Evolutionary conservation across 768 basidiomycete genomes (phyloP).

Genomic region (Tricholoma furcatifolium): DNA sequence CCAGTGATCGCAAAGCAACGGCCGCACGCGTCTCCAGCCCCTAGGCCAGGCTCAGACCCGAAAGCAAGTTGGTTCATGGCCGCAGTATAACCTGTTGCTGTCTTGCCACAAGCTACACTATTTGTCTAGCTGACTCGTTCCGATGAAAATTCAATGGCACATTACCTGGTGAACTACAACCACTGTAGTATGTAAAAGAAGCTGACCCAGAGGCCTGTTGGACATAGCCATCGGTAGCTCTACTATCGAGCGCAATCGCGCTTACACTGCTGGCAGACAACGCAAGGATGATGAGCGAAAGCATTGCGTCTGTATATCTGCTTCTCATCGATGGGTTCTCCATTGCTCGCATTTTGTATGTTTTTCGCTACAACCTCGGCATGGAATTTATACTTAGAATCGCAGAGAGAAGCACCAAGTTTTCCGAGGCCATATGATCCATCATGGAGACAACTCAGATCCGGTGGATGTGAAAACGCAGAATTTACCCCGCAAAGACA

Average conservation of each 20-base stretch:
- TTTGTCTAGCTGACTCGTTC: background rate
- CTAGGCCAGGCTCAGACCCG: conserved; percentile 46
- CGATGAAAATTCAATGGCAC: background rate
- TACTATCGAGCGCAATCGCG: conserved; percentile 25
- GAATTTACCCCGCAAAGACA: too few species aligned
- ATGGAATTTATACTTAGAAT: background rate
- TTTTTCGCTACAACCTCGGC: conserved; percentile 18
- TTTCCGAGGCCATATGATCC: conserved; percentile 2
- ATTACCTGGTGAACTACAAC: conserved; percentile 48
- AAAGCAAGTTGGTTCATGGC: conserved; percentile 59
- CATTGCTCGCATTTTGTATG: conserved; percentile 8
- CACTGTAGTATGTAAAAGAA: conserved; percentile 58
- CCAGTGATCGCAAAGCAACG: conserved; percentile 58
- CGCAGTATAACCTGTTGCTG: conserved; percentile 49
- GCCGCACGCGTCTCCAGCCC: conserved; percentile 60
- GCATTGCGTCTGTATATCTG: conserved; percentile 13
- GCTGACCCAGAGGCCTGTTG: conserved; percentile 51
- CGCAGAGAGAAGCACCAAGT: background rate
- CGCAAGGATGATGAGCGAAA: conserved; percentile 20
- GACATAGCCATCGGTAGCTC: conserved; percentile 50
- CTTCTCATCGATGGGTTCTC: background rate
- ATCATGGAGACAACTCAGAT: background rate
- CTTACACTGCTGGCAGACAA: conserved; percentile 17
- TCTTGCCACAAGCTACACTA: conserved; percentile 48
- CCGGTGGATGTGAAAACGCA: too few species aligned